phyloP scores from a whole-genome alignment of 768 basidiomycete species.

The Tremella fuciformis region DNA sequence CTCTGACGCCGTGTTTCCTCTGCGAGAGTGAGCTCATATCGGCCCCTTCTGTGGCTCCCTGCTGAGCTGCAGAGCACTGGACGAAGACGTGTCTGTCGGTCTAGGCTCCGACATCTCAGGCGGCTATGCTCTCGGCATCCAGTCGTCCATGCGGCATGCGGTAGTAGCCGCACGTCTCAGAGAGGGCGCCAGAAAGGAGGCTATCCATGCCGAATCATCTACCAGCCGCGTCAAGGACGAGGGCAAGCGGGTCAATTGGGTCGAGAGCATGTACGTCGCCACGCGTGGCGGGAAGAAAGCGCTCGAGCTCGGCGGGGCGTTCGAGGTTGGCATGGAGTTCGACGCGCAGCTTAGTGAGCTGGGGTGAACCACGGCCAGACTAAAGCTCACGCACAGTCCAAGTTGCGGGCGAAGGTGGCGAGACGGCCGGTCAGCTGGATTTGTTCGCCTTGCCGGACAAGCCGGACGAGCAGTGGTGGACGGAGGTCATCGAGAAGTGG shows the following conservation, averaged over 20 bases:
- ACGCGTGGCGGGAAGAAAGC: conserved; percentile 75
- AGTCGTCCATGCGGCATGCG: conserved; percentile 74
- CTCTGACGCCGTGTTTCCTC: conserved; percentile 54
- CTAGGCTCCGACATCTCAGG: conserved; percentile 84
- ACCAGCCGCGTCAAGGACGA: conserved; percentile 7
- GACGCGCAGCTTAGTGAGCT: conserved; percentile 48
- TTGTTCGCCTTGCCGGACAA: conserved; percentile 59
- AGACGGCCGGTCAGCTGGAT: conserved; percentile 62
- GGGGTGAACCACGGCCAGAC: conserved; percentile 43
- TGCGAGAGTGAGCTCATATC: conserved; percentile 36
- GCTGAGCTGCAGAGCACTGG: conserved; percentile 62
- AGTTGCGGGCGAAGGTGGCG: conserved; percentile 53
- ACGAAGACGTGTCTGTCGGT: conserved; percentile 65
- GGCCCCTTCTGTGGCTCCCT: background rate
- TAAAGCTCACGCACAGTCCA: conserved; percentile 55
- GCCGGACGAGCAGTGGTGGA: conserved; percentile 35
- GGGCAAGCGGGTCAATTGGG: conserved; percentile 69
- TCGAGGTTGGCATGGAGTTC: conserved; percentile 45
- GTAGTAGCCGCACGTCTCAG: conserved; percentile 70
- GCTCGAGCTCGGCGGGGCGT: conserved; percentile 57
- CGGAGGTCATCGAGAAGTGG: conserved; percentile 78
- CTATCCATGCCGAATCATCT: background rate
- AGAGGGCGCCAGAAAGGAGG: conserved; percentile 55
- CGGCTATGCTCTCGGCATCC: conserved; percentile 75
- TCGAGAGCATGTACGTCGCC: conserved; percentile 73